Conservation (phyloP, 2,329 filamentous ascomycete genomes). For the Teratosphaeria viscida region DNA sequence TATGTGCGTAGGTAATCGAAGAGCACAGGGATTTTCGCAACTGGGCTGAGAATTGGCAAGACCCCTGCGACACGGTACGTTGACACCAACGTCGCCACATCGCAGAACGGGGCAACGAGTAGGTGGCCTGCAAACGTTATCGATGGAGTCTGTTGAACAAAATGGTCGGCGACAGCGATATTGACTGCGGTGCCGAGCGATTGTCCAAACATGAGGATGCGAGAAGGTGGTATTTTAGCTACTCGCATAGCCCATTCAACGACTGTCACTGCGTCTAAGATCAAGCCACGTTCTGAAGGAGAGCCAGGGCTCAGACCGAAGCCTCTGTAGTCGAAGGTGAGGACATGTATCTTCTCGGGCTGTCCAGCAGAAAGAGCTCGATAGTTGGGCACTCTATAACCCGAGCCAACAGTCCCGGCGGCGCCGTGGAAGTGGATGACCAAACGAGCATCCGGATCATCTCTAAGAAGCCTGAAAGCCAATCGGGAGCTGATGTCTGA, state of each 20-base stretch:
- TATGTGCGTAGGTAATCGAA: constrained; percentile 38
- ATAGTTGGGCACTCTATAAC: constrained; percentile 46
- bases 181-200: constrained; percentile 48
- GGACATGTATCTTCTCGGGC: constrained; percentile 44
- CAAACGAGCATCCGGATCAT: constrained; percentile 53
- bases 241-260: constrained; percentile 20
- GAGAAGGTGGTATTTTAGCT: constrained; percentile 42
- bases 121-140: constrained; percentile 45
- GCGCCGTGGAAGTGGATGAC: constrained; percentile 54
- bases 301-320: constrained; percentile 45
- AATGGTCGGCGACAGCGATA: constrained; percentile 35
- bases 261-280: constrained; percentile 13
- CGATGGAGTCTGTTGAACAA: constrained; percentile 32
- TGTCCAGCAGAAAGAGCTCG: constrained; percentile 43
- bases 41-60: constrained; percentile 44
- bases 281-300: constrained; percentile 46
- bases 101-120: constrained; percentile 47
- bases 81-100: constrained; percentile 43
- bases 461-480: constrained; percentile 51
- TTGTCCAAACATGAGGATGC: constrained; percentile 50
- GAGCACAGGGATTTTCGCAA: constrained; percentile 39
- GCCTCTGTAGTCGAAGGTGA: constrained; percentile 53
- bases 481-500: constrained; percentile 46
- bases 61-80: constrained; percentile 49
- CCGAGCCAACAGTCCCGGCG: constrained; percentile 46